A percentile compares a stretch with the other conserved stretches of the same genome.
Conservation (phyloP, 2,329 filamentous ascomycete genomes). For the Botrytis fragariae region DNA sequence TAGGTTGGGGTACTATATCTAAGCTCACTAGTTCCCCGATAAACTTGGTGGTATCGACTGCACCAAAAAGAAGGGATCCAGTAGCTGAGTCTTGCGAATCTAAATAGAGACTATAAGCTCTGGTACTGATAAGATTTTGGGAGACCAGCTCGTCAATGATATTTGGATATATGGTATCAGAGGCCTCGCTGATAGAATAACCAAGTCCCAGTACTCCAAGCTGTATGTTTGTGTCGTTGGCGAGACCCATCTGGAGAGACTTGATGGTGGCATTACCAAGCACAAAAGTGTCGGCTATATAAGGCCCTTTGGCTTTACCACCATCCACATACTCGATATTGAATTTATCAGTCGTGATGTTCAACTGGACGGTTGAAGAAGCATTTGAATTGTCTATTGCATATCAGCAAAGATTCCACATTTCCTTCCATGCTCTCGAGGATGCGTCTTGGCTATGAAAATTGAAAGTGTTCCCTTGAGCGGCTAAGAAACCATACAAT, state of each 20-base stretch:
- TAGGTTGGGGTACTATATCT: conserved; percentile 23
- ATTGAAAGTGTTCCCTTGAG: background rate
- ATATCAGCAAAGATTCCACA: background rate
- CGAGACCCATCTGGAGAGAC: conserved; percentile 55
- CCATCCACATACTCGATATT: conserved; percentile 58
- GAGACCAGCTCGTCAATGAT: conserved; percentile 39
- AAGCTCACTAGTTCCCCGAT: conserved; percentile 38
- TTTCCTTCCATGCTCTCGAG: background rate
- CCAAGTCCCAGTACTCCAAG: conserved; percentile 58
- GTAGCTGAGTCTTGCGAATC: conserved; percentile 35
- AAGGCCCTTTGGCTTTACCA: conserved; percentile 51
- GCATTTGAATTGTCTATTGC: background rate
- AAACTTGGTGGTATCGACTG: conserved; percentile 47
- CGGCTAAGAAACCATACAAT: background rate
- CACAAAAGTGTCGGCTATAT: conserved; percentile 39
- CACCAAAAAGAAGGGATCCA: conserved; percentile 45
- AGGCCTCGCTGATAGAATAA: conserved; percentile 48
- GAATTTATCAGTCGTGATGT: conserved; percentile 39
- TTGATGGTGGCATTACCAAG: conserved; percentile 49
- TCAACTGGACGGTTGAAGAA: background rate
- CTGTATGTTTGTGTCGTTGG: conserved; percentile 45
- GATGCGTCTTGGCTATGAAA: background rate
- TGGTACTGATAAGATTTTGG: conserved; percentile 44
- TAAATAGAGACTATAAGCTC: conserved; percentile 41
- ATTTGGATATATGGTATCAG: conserved; percentile 40